These are phyloP conservation scores for Globisporangium nagaii DNA, from an alignment of 352 stramenopile genomes.

Conservation along the genomic window DNA sequence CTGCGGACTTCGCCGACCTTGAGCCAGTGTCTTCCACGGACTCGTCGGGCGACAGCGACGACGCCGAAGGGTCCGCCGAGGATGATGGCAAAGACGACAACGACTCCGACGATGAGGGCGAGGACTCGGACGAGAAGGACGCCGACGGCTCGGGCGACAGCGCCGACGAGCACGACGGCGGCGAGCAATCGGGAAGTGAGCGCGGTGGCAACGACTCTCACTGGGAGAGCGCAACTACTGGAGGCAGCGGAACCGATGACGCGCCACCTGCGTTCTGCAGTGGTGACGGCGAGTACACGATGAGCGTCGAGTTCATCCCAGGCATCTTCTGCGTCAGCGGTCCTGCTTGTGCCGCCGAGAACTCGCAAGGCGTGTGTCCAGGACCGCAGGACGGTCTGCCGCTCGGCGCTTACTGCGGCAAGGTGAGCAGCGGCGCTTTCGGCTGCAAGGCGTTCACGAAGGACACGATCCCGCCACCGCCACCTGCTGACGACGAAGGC, in stretches of 20 bases:
- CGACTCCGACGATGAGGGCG: neutral
- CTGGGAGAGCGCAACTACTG: too few relatives aligned
- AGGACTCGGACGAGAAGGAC: neutral
- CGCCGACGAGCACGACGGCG: neutral
- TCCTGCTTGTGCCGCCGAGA: neutral
- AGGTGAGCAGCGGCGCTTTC: neutral
- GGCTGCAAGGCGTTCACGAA: constrained; percentile 2
- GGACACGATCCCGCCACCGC: too few relatives aligned
- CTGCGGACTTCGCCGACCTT: too few relatives aligned
- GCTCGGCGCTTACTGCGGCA: neutral
- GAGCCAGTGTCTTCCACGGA: too few relatives aligned
- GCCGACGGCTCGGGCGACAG: neutral
- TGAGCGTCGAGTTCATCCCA: constrained; percentile 1
- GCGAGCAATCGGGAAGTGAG: neutral
- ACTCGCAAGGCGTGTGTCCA: constrained; percentile 3
- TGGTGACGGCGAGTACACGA: neutral
- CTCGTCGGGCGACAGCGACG: too few relatives aligned
- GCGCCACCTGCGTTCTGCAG: constrained; percentile 4
- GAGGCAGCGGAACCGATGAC: neutral
- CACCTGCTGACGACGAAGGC: too few relatives aligned
- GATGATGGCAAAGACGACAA: too few relatives aligned
- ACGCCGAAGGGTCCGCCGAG: too few relatives aligned
- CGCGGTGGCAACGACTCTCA: neutral
- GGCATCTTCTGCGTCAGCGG: constrained; percentile 7
- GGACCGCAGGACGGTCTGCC: constrained; percentile 6